phyloP scores from a whole-genome alignment of 805 yeast genomes.

The Metschnikowia baotianmanensis region DNA sequence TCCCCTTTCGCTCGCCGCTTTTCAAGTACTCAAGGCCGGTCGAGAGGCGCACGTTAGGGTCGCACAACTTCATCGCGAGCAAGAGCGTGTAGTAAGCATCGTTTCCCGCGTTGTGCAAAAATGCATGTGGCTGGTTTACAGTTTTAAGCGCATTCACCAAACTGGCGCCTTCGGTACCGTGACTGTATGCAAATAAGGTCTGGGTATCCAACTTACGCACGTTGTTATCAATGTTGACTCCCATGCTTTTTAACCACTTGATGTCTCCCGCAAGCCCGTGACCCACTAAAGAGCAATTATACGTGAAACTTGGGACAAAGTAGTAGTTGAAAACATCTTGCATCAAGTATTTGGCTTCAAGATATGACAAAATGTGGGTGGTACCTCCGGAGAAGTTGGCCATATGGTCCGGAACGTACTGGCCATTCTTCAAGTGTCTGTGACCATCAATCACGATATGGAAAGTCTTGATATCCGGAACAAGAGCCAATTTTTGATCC shows the following conservation, averaged over 20 bases:
- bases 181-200: constrained; percentile 13
- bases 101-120: constrained; percentile 29
- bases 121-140: constrained; percentile 22
- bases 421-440: constrained; percentile 17
- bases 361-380: constrained; percentile 14
- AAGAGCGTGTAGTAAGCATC: constrained; percentile 28
- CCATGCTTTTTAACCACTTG: constrained; percentile 14
- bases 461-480: constrained; percentile 19
- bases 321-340: constrained; percentile 16
- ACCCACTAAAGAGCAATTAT: constrained; percentile 20
- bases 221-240: constrained; percentile 4
- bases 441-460: constrained; percentile 23
- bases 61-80: constrained; percentile 25
- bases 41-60: constrained; percentile 18
- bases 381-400: constrained; percentile 19
- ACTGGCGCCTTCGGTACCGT: constrained; percentile 21
- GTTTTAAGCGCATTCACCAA: constrained; percentile 21
- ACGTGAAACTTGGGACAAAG: constrained; percentile 10
- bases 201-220: constrained; percentile 21
- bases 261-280: constrained; percentile 18
- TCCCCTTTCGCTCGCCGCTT: constrained; percentile 1
- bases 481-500: constrained; percentile 14
- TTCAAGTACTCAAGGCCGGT: constrained; percentile 3
- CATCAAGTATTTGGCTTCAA: constrained; percentile 10
- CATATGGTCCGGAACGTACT: constrained; percentile 24